phyloP scores from a whole-genome alignment of 2,329 filamentous ascomycete species.

The Exophiala oligosperma region DNA sequence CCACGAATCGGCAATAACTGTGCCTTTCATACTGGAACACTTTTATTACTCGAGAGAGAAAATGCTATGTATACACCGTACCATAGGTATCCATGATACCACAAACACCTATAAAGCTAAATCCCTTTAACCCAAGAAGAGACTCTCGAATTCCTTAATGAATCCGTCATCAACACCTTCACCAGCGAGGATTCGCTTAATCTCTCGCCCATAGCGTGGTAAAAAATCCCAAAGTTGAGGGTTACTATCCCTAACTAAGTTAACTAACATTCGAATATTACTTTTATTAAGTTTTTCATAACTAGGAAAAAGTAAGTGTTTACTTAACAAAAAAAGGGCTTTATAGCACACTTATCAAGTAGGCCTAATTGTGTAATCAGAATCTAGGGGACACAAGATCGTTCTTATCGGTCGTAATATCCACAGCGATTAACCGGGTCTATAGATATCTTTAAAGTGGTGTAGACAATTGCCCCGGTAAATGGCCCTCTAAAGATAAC shows the following conservation, averaged over 20 bases:
- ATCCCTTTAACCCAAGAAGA: neutral
- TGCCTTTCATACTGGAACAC: neutral
- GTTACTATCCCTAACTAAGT: neutral
- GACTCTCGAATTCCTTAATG: neutral
- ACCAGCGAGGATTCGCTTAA: neutral
- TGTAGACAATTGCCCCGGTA: neutral
- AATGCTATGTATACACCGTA: no score
- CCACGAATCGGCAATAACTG: neutral
- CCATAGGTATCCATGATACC: neutral
- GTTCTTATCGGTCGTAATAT: constrained; percentile 2
- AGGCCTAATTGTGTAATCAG: neutral
- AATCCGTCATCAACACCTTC: constrained; percentile 2
- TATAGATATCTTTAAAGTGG: neutral
- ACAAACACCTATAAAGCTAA: neutral
- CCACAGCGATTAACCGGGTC: neutral
- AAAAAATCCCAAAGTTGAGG: constrained; percentile 1
- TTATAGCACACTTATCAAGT: neutral
- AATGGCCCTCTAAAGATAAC: neutral
- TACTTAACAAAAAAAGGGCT: neutral
- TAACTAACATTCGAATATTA: constrained; percentile 1
- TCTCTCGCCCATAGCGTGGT: neutral
- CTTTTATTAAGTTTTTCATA: neutral
- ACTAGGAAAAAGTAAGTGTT: neutral
- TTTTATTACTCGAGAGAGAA: neutral
- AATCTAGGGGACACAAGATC: neutral